Conservation (phyloP, 2,329 filamentous ascomycete species). For the Neofusicoccum kwambonambiense region DNA sequence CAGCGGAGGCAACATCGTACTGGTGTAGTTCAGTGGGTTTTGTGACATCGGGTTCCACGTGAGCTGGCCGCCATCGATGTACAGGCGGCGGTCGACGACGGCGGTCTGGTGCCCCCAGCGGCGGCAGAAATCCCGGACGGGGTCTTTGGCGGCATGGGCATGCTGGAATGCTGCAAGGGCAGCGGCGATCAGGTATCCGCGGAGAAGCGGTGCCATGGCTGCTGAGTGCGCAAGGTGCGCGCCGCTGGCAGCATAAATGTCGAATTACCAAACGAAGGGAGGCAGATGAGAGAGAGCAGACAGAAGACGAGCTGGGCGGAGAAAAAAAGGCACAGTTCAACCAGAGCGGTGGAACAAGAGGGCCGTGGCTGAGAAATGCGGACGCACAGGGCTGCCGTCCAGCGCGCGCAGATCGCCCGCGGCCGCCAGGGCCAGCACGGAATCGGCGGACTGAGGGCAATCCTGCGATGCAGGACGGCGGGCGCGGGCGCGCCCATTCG, state of each 20-base stretch:
- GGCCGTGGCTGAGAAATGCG: conserved; percentile 13
- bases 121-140: conserved; percentile 52
- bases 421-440: conserved; percentile 12
- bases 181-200: conserved; percentile 28
- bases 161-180: conserved; percentile 29
- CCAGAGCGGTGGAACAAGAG: conserved; percentile 16
- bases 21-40: conserved; percentile 55
- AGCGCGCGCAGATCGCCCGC: neutral
- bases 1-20: conserved; percentile 39
- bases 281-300: neutral
- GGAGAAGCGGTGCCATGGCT: conserved; percentile 32
- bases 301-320: neutral
- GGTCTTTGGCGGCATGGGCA: conserved; percentile 41
- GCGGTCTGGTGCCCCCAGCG: conserved; percentile 59
- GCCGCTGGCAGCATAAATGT: conserved; percentile 22
- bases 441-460: conserved; percentile 11
- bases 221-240: conserved; percentile 27
- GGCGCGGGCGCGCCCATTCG: neutral
- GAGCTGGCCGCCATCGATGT: conserved; percentile 62
- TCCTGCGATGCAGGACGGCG: conserved; percentile 5
- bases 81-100: conserved; percentile 58
- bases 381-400: conserved; percentile 14
- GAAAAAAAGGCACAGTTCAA: conserved; percentile 1
- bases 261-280: conserved; percentile 20
- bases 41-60: conserved; percentile 54